Percentiles rank a stretch among this genome's conserved stretches.
Evolutionary conservation across 164 flowering plant species (phyloP).

Genomic region (Stephania japonica): DNA sequence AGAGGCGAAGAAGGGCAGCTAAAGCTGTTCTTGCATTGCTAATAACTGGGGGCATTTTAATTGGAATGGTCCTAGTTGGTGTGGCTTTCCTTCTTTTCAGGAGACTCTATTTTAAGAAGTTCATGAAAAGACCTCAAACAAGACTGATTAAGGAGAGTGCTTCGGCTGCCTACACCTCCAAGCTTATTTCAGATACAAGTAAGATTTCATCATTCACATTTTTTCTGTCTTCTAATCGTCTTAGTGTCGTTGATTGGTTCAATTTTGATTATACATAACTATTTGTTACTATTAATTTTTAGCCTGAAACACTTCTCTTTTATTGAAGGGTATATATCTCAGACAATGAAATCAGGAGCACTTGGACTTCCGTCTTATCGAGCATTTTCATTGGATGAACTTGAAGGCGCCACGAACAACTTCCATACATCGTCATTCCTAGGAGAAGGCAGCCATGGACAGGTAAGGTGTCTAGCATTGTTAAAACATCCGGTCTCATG

Average conservation of each 20-base stretch:
- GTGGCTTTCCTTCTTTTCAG: conserved; percentile 32
- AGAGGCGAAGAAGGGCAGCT: conserved; percentile 28
- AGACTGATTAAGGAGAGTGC: conserved; percentile 47
- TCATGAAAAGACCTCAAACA: conserved; percentile 27
- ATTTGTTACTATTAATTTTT: not conserved
- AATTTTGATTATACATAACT: not conserved
- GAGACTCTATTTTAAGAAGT: conserved; percentile 27
- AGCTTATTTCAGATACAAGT: conserved; percentile 85
- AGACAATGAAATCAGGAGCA: conserved; percentile 68
- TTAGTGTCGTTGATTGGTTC: not conserved
- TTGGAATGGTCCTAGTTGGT: conserved; percentile 38
- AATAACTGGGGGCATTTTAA: conserved; percentile 44
- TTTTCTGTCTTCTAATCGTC: not conserved
- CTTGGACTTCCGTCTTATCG: conserved; percentile 84
- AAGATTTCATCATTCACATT: conserved; percentile 24
- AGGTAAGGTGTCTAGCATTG: conserved; percentile 38
- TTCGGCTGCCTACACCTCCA: conserved; percentile 61
- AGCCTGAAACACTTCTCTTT: not conserved
- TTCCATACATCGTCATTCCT: conserved; percentile 68
- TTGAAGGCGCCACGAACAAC: conserved; percentile 77
- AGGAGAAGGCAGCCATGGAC: conserved; percentile 87
- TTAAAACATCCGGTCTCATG: not conserved
- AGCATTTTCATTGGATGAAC: conserved; percentile 76
- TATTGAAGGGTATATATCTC: conserved; percentile 73
- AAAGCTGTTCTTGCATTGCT: conserved; percentile 42